phyloP scores from a whole-genome alignment of 2,329 filamentous ascomycete species.

The Taxawa tesnikishii region DNA sequence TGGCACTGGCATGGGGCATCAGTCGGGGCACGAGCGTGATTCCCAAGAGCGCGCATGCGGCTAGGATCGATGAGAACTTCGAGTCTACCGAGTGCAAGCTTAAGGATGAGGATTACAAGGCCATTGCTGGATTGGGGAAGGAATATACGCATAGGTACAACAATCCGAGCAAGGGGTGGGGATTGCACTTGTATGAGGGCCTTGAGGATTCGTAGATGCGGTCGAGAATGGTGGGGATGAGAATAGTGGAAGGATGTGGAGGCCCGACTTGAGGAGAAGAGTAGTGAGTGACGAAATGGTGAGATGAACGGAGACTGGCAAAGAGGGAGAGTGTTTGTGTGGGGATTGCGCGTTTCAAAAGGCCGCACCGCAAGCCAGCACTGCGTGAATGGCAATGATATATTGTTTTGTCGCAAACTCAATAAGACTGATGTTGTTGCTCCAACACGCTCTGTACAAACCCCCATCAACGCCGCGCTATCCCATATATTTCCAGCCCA shows the following conservation, averaged over 20 bases:
- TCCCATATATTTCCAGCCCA: too few relatives aligned
- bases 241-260: conserved; percentile 11
- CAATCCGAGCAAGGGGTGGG: conserved; percentile 28
- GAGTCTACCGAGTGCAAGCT: conserved; percentile 22
- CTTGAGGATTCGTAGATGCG: conserved; percentile 19
- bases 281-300: too few relatives aligned
- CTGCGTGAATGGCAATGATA: too few relatives aligned
- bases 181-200: conserved; percentile 27
- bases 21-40: conserved; percentile 37
- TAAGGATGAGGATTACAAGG: conserved; percentile 24
- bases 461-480: too few relatives aligned
- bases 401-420: too few relatives aligned
- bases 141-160: conserved; percentile 24
- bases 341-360: too few relatives aligned
- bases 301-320: too few relatives aligned
- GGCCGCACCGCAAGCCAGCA: too few relatives aligned
- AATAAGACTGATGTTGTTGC: too few relatives aligned
- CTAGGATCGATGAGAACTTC: conserved; percentile 34
- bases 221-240: too few relatives aligned
- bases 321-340: too few relatives aligned
- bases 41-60: conserved; percentile 35
- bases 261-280: conserved; percentile 5
- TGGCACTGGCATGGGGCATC: conserved; percentile 37
- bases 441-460: too few relatives aligned
- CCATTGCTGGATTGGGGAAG: conserved; percentile 20